Evolutionary conservation across 768 basidiomycete genomes (phyloP), one percentile per base, ranked within the genome.

Genomic region (Tylopilus balloui): DNA sequence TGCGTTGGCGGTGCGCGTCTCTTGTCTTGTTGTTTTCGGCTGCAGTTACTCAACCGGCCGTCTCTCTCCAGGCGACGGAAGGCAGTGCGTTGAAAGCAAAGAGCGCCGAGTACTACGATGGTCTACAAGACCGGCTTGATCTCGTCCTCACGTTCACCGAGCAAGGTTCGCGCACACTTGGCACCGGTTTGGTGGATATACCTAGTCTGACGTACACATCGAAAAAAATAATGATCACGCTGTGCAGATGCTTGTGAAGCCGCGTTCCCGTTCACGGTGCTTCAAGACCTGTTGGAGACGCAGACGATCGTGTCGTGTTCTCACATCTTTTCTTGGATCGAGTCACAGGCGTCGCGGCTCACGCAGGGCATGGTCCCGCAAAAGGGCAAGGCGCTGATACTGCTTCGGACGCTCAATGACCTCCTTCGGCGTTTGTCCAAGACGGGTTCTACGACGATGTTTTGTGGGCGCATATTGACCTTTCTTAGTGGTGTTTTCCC

Each of bases 251-350:
- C 82, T n/a, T 88, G 84, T 58, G 90, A 92, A 53, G 73, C 77
- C 34, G 77, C 77, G 2, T 83, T 91, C 53, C 83, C 89, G 1
- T 83, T 92, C 52, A 73, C 72, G 28, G 73, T 88, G 13, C 77
- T 92, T 1, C 85, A 90, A 61, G 89, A 92, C 59, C 73, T 94
- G 17, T 72, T 94, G 43, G 92, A 94, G 65, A 83, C 81, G 1
- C 89, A 92, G 54, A 92, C 92, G 6, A 86, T 94, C 53, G 67
- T 73, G 1, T 91, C 88, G 15, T 93, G 92, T 62, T 88, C 88
- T 10, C 83, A 87, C 54, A 80, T 94, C 20, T 92, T 93, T 69
- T 83, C 84, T 4, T 94, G 90, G 87, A 85, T 93, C 41, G 91
- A 94, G 70, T 66, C 67, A 48, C 82, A 88, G 23, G 78, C 84